Conservation (phyloP, 2,329 filamentous ascomycete genomes). For the Fusarium graminum region DNA sequence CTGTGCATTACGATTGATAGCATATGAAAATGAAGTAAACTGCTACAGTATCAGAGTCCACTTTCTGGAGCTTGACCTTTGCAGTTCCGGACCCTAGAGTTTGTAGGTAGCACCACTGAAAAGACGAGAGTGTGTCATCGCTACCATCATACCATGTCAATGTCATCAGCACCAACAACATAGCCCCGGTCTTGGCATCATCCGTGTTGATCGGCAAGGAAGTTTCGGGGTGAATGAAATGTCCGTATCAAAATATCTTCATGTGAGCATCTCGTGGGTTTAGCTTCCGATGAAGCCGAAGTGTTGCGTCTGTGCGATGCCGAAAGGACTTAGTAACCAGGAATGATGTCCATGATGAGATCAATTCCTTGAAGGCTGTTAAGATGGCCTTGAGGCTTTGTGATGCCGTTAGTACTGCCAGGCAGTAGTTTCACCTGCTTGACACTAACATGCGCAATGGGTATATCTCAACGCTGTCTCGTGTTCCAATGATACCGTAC, state of each 20-base stretch:
- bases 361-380: no score
- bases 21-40: slow-evolving; percentile 19
- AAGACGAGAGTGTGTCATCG: slow-evolving; percentile 11
- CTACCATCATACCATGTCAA: neutral
- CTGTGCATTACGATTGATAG: slow-evolving; percentile 21
- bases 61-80: no score
- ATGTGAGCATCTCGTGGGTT: neutral
- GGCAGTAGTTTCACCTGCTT: neutral
- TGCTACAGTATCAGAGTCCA: neutral
- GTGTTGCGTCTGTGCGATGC: neutral
- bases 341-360: no score
- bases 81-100: neutral
- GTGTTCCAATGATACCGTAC: neutral
- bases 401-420: neutral
- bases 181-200: slow-evolving; percentile 19
- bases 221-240: neutral
- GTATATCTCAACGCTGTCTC: neutral
- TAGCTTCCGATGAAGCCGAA: slow-evolving; percentile 28
- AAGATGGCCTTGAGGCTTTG: neutral
- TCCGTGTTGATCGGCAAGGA: neutral
- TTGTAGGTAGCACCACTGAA: slow-evolving; percentile 1
- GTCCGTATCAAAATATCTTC: slow-evolving; percentile 2
- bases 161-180: slow-evolving; percentile 5
- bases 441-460: neutral
- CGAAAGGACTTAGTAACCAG: neutral